Evolutionary conservation across 75 land plant species (phyloP), one percentile per base, ranked within the genome.

Genomic region (Adiantum capillusveneris): DNA sequence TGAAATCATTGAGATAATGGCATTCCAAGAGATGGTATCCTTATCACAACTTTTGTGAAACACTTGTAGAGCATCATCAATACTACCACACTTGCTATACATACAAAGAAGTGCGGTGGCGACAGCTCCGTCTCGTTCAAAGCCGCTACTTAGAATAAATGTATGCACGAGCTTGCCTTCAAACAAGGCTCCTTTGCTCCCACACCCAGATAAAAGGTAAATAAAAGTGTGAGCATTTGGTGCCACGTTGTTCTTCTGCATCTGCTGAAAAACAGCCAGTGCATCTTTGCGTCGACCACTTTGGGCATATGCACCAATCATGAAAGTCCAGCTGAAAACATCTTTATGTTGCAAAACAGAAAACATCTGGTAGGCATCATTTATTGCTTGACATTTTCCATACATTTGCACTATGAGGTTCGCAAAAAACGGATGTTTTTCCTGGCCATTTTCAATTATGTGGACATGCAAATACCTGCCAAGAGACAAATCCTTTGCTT

Each of bases 381-480:
- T 6, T 25, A 44, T 27, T 7, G 5, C 21, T 20, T 44, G 65
- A 65, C 63, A 49, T 34, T 49, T 62, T 9, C 70, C 69, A 68
- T 68, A 68, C 70, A 68, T 64, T 25, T 66, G 29, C 3, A 68
- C 31, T 22, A 68, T 37, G 17, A 66, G 70, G 39, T 48, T 68
- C 11, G 22, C 69, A 7, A 68, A 31, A 34, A 49, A 48, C 13
- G 27, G 19, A 56, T 64, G 25, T 1, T 25, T 22, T 5, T 24
- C 25, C 6, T 64, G 27, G 9, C 57, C 27, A 17, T 21, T 46
- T 21, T 14, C 31, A 13, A 31, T 19, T 9, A 67, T 48, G 39
- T 51, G 25, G 22, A 20, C 22, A 56, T 68, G 70, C 28, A 68
- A 19, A 21, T n/a, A 17, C 30, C 45, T 65, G 44, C 68, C 70